A percentile compares a stretch with the other conserved stretches of the same genome.
phyloP scores from a whole-genome alignment of 169 alveolate species.

The Plasmodium inui region DNA sequence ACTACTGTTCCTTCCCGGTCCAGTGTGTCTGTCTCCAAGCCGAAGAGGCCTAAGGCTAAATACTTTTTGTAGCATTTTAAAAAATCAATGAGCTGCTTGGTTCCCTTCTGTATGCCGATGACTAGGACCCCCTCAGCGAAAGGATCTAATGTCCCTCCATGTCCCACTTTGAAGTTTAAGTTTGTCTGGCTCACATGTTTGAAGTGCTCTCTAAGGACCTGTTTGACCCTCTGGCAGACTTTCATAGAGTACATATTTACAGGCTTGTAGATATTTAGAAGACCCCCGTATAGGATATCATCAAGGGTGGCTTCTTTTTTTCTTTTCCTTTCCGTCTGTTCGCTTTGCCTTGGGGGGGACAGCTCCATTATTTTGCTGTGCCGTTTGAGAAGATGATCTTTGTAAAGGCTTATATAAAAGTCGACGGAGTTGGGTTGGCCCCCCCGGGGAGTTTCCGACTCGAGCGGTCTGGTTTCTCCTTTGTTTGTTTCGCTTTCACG shows the following conservation, averaged over 20 bases:
- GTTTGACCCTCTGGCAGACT: slow-evolving; percentile 39
- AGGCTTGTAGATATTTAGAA: slow-evolving; percentile 59
- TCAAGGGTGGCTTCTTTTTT: slow-evolving; percentile 37
- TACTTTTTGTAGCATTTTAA: slow-evolving; percentile 82
- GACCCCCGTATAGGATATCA: slow-evolving; percentile 69
- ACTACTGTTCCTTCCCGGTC: slow-evolving; percentile 65
- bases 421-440: not conserved
- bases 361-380: slow-evolving; percentile 16
- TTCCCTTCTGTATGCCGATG: slow-evolving; percentile 82
- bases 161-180: slow-evolving; percentile 82
- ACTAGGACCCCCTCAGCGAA: slow-evolving; percentile 85
- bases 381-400: not conserved
- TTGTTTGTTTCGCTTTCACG: not conserved
- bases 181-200: not conserved
- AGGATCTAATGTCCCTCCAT: slow-evolving; percentile 86
- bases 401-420: not conserved
- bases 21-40: slow-evolving; percentile 83
- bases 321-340: not conserved
- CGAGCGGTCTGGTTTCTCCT: not conserved
- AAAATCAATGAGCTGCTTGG: slow-evolving; percentile 76
- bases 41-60: slow-evolving; percentile 78
- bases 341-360: not conserved
- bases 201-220: slow-evolving; percentile 14
- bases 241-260: slow-evolving; percentile 42
- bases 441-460: not conserved